Evolutionary conservation across 2,329 filamentous ascomycete species (phyloP).

Genomic region (Blastomyces gilchristii): DNA sequence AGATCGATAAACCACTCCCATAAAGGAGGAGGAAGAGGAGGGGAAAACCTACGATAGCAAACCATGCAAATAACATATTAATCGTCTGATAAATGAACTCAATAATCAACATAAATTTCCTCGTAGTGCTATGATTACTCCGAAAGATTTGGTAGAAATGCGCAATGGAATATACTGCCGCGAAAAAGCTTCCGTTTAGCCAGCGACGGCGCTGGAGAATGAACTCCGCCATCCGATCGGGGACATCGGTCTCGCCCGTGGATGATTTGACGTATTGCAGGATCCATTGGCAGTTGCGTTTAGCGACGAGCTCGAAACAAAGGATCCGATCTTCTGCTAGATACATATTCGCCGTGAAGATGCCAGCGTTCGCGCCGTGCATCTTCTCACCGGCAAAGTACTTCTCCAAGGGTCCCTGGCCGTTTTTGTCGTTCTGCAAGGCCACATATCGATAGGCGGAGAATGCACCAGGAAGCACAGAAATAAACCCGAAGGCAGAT

Average conservation of each 20-base stretch:
- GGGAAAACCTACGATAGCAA: slow-evolving; percentile 57
- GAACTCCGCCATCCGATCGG: slow-evolving; percentile 85
- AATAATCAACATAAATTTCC: slow-evolving; percentile 81
- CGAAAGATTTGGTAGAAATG: slow-evolving; percentile 96
- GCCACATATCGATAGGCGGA: slow-evolving; percentile 96
- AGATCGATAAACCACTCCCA: neutral
- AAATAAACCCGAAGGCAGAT: slow-evolving; percentile 95
- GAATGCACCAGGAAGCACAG: slow-evolving; percentile 90
- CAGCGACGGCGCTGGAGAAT: slow-evolving; percentile 92
- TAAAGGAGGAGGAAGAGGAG: neutral
- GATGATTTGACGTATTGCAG: slow-evolving; percentile 97
- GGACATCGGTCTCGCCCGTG: slow-evolving; percentile 93
- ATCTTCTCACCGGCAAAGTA: slow-evolving; percentile 97
- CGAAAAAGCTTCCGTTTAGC: slow-evolving; percentile 98
- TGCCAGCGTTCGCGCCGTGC: slow-evolving; percentile 82
- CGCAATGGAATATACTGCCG: slow-evolving; percentile 84
- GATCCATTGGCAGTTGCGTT: slow-evolving; percentile 95
- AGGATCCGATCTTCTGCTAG: slow-evolving; percentile 43
- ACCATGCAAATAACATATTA: slow-evolving; percentile 98
- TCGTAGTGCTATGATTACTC: slow-evolving; percentile 74
- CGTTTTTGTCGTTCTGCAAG: slow-evolving; percentile 92
- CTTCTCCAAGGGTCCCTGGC: slow-evolving; percentile 83
- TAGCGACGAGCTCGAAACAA: slow-evolving; percentile 75
- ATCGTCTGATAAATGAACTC: slow-evolving; percentile 90
- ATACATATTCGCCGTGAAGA: slow-evolving; percentile 82